These are phyloP conservation scores for Xylariaceae sp. DNA, from an alignment of 2,329 filamentous ascomycete species.

Conservation along the genomic window DNA sequence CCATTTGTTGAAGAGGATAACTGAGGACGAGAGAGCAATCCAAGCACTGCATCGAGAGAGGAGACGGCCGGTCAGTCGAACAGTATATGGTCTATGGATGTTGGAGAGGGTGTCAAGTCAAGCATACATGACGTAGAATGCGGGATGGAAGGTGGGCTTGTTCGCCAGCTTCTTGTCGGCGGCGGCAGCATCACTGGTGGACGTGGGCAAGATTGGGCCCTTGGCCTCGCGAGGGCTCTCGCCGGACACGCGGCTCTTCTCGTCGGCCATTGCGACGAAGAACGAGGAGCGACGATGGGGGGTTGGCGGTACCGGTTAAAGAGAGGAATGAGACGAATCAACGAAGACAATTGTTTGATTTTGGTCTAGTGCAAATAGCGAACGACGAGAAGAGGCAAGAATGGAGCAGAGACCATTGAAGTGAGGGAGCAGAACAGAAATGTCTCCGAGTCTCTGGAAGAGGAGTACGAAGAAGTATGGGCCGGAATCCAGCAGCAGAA, in stretches of 20 bases:
- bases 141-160: constrained; percentile 65
- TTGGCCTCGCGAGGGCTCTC: constrained; percentile 61
- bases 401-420: neutral
- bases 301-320: neutral
- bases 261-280: constrained; percentile 52
- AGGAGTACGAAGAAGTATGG: neutral
- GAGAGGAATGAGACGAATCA: neutral
- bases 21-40: constrained; percentile 87
- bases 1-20: constrained; percentile 99
- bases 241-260: constrained; percentile 80
- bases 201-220: constrained; percentile 66
- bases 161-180: constrained; percentile 56
- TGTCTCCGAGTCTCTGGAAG: neutral
- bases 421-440: constrained; percentile 1
- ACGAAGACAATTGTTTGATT: no score
- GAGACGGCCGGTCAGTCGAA: constrained; percentile 4
- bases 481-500: neutral
- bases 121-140: constrained; percentile 73
- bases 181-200: constrained; percentile 64
- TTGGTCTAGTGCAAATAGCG: constrained; percentile 11
- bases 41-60: constrained; percentile 57
- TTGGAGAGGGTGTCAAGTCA: constrained; percentile 1
- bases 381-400: constrained; percentile 14
- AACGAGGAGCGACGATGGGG: neutral
- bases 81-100: neutral